Percentiles rank a stretch among this genome's conserved stretches.
These are phyloP conservation scores for Limonium bicolor DNA, from an alignment of 148 eudicot species.

Conservation along the genomic window DNA sequence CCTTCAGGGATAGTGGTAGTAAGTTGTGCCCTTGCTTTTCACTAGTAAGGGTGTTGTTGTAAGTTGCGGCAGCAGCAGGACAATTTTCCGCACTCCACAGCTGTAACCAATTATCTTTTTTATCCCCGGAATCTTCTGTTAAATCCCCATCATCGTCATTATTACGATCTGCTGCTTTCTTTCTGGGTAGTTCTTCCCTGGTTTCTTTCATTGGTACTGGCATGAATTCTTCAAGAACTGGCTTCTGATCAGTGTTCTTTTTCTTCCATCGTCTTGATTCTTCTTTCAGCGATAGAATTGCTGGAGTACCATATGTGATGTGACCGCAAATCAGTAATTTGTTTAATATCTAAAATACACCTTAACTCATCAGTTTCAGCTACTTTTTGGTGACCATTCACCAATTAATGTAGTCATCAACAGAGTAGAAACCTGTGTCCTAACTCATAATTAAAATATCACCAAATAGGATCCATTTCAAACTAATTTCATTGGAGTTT, in stretches of 20 bases:
- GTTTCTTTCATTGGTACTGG: conserved; percentile 37
- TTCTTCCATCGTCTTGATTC: conserved; percentile 22
- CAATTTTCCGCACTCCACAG: conserved; percentile 59
- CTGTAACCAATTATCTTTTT: conserved; percentile 71
- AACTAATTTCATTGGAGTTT: too few relatives aligned
- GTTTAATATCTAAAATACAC: not conserved
- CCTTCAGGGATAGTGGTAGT: too few relatives aligned
- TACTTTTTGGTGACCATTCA: too few relatives aligned
- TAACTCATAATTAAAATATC: too few relatives aligned
- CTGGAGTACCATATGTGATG: conserved; percentile 18
- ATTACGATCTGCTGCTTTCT: too few relatives aligned
- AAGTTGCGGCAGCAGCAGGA: too few relatives aligned
- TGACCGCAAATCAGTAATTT: not conserved
- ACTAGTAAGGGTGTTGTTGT: too few relatives aligned
- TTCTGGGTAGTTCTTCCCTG: conserved; percentile 15
- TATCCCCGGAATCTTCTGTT: conserved; percentile 26
- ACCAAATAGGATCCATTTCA: too few relatives aligned
- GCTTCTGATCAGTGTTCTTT: conserved; percentile 24
- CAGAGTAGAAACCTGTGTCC: too few relatives aligned
- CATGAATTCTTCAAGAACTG: conserved; percentile 59
- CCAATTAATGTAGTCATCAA: too few relatives aligned
- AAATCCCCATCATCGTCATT: not conserved
- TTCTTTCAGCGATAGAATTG: conserved; percentile 30
- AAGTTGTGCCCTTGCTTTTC: too few relatives aligned
- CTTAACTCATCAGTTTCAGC: too few relatives aligned